Conservation (phyloP, 148 eudicot genomes). For the Heliamphora exappendiculata region DNA sequence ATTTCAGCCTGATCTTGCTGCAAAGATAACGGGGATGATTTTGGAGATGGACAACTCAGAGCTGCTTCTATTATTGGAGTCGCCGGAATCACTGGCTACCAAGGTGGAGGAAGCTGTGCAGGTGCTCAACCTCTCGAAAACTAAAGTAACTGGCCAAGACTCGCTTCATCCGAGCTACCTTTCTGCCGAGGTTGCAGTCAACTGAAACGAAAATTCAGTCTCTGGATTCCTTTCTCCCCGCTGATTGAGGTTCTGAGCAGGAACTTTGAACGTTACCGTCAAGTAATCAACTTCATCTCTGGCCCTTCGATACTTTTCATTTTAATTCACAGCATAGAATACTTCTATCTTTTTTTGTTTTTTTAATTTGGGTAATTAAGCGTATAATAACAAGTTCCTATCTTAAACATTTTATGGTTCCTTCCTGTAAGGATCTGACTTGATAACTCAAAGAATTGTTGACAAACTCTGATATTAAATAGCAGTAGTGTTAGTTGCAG, state of each 20-base stretch:
- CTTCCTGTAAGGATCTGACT: conserved; percentile 9
- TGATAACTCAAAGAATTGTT: neutral
- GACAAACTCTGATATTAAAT: too few relatives aligned
- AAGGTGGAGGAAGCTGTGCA: conserved; percentile 72
- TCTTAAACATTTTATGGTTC: neutral
- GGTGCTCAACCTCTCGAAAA: conserved; percentile 44
- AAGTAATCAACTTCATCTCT: conserved; percentile 4
- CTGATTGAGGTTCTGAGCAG: neutral
- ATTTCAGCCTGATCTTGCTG: conserved; percentile 63
- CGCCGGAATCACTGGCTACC: conserved; percentile 46
- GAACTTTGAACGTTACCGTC: neutral
- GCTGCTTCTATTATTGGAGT: conserved; percentile 52
- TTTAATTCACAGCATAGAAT: neutral
- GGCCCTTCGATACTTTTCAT: neutral
- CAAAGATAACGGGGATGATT: conserved; percentile 81
- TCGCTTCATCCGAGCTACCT: conserved; percentile 31
- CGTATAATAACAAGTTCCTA: too few relatives aligned
- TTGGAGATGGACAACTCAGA: conserved; percentile 82
- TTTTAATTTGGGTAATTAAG: too few relatives aligned
- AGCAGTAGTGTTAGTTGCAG: too few relatives aligned
- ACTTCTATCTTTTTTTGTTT: neutral
- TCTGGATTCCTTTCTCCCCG: neutral
- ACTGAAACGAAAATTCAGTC: conserved; percentile 15
- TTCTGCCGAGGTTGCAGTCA: conserved; percentile 49
- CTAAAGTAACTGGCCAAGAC: conserved; percentile 35